Conservation (phyloP, 768 basidiomycete genomes). For the Mycena galopus region DNA sequence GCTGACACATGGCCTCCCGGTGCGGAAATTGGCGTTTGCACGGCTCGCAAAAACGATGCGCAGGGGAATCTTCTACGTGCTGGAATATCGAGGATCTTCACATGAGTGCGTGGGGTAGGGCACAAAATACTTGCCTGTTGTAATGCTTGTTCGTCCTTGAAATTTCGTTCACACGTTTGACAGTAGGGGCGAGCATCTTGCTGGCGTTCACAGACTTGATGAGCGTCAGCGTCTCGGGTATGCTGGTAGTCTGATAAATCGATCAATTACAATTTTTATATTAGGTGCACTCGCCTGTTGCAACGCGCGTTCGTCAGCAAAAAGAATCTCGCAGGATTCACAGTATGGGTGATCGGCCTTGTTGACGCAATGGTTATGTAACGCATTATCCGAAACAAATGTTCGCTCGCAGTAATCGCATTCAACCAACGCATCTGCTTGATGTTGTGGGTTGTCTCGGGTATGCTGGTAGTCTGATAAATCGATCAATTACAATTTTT, state of each 20-base stretch:
- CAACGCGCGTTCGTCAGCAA: conserved; percentile 8
- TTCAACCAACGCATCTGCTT: neutral
- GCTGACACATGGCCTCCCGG: conserved; percentile 4
- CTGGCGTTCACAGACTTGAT: neutral
- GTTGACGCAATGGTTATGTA: conserved; percentile 2
- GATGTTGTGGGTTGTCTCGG: neutral
- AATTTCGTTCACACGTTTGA: neutral
- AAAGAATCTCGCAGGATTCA: conserved; percentile 1
- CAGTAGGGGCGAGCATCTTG: neutral
- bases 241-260: conserved; percentile 3
- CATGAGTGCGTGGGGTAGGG: too few relatives aligned
- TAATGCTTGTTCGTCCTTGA: conserved; percentile 3
- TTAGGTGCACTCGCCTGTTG: neutral
- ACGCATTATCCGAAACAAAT: conserved; percentile 3
- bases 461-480: neutral
- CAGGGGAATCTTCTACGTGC: conserved; percentile 7
- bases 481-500: neutral
- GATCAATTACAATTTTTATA: too few relatives aligned
- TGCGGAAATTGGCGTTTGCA: conserved; percentile 10
- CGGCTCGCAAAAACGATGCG: conserved; percentile 12
- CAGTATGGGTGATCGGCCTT: conserved; percentile 22
- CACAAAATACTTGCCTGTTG: conserved; percentile 1
- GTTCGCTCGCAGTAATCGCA: conserved; percentile 6
- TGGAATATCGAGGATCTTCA: neutral
- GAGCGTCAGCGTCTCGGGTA: conserved; percentile 7